phyloP scores from a whole-genome alignment of 768 basidiomycete species.

The Russula vinacea region DNA sequence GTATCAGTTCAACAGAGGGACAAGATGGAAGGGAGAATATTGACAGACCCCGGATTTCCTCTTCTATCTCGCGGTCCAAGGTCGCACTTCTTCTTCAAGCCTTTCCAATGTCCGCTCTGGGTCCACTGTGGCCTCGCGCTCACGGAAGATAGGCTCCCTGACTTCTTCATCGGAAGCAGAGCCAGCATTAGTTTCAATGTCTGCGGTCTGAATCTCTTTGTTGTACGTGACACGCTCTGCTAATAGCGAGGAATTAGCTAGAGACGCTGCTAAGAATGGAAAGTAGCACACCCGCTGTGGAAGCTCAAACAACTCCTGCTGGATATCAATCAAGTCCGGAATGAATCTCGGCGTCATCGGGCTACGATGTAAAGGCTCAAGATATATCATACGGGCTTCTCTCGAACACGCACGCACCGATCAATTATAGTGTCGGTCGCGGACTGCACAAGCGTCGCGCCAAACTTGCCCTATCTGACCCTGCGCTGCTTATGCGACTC shows the following conservation, averaged over 20 bases:
- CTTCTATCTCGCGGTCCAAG: slow-evolving; percentile 81
- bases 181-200: slow-evolving; percentile 53
- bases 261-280: not conserved
- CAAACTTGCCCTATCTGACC: slow-evolving; percentile 48
- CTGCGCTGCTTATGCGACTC: slow-evolving; percentile 68
- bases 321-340: slow-evolving; percentile 82
- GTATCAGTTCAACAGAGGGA: not conserved
- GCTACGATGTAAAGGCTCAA: slow-evolving; percentile 39
- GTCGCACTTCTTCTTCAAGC: slow-evolving; percentile 80
- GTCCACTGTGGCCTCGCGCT: slow-evolving; percentile 62
- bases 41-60: slow-evolving; percentile 72
- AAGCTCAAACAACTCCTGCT: slow-evolving; percentile 86
- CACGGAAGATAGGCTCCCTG: slow-evolving; percentile 61
- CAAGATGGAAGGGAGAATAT: not conserved
- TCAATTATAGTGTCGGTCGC: slow-evolving; percentile 66
- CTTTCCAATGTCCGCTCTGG: slow-evolving; percentile 68
- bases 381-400: not conserved
- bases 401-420: slow-evolving; percentile 45
- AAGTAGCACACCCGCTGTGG: slow-evolving; percentile 67
- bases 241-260: not conserved
- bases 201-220: slow-evolving; percentile 79
- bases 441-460: slow-evolving; percentile 46
- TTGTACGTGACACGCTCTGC: slow-evolving; percentile 77
- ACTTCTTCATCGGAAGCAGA: slow-evolving; percentile 66
- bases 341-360: slow-evolving; percentile 60